These are phyloP conservation scores for Hordeum vulgare DNA, from an alignment of 176 grass and related monocot genomes.

Conservation along the genomic window DNA sequence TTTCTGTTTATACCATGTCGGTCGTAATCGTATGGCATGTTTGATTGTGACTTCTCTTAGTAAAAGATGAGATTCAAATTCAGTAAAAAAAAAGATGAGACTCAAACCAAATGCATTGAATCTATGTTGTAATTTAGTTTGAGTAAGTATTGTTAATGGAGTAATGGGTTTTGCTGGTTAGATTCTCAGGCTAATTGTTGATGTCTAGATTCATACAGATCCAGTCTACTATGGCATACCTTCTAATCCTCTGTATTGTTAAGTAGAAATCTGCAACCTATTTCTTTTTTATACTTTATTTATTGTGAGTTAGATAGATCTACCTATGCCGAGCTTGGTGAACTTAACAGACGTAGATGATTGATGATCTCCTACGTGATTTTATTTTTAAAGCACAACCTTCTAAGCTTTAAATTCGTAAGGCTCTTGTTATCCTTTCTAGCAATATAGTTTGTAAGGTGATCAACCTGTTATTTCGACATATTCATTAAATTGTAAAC, in stretches of 20 bases:
- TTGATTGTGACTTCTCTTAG: constrained; percentile 2
- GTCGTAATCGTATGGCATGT: not conserved
- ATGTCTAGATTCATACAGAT: not conserved
- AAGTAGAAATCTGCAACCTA: not conserved
- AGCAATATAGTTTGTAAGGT: not conserved
- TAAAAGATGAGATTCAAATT: not conserved
- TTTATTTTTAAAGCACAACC: not conserved
- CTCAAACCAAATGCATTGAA: constrained; percentile 5
- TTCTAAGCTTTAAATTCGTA: not conserved
- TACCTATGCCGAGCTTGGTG: not conserved
- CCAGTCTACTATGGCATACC: not conserved
- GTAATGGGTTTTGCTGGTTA: not conserved
- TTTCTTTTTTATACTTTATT: not conserved
- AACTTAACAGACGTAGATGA: not conserved
- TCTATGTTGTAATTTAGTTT: not conserved
- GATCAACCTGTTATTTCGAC: not conserved
- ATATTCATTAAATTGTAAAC: not conserved
- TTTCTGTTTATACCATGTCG: not conserved
- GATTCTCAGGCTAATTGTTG: not conserved
- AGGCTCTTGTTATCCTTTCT: not conserved
- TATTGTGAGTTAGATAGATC: not conserved
- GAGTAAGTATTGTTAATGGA: not conserved
- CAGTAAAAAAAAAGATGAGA: not conserved
- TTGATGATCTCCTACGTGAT: not conserved
- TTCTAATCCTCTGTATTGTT: not conserved